These are phyloP conservation scores for Apodospora peruviana DNA, from an alignment of 495 filamentous ascomycete genomes.

Conservation along the genomic window DNA sequence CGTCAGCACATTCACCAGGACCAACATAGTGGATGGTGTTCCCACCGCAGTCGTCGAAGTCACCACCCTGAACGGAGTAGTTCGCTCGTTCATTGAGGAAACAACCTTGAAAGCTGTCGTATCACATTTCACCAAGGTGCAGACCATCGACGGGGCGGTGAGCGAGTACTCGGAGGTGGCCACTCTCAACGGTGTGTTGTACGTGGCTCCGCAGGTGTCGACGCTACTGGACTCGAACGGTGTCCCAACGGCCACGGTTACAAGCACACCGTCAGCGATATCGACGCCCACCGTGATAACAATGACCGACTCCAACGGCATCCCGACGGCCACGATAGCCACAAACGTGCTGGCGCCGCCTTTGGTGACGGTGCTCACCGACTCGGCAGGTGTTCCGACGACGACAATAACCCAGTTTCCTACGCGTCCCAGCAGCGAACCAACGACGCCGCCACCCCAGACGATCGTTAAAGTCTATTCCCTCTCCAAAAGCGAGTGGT, in stretches of 20 bases:
- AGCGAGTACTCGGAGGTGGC: not conserved
- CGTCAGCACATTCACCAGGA: not conserved
- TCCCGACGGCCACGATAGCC: constrained; percentile 20
- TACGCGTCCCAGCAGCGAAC: constrained; percentile 4
- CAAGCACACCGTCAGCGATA: constrained; percentile 19
- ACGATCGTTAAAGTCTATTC: constrained; percentile 13
- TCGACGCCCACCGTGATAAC: constrained; percentile 22
- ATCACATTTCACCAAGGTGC: not conserved
- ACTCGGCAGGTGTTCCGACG: constrained; percentile 22
- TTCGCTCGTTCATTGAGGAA: constrained; percentile 9
- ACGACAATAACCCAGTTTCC: constrained; percentile 27
- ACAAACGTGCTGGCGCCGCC: constrained; percentile 18
- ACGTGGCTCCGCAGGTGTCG: constrained; percentile 13
- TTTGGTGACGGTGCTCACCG: constrained; percentile 13
- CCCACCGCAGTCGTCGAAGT: not conserved
- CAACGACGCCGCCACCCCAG: not conserved
- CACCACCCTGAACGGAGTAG: constrained; percentile 10
- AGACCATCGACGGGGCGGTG: not conserved
- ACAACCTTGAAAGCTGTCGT: constrained; percentile 6
- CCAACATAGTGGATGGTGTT: not conserved
- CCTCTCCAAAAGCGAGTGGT: constrained; percentile 23
- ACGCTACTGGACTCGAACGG: constrained; percentile 18
- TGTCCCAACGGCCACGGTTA: constrained; percentile 18
- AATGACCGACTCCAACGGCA: constrained; percentile 18
- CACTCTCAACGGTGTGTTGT: constrained; percentile 8